A percentile compares a stretch with the other conserved stretches of the same genome.
phyloP scores from a whole-genome alignment of 805 yeast species.

The Candida insectalens region DNA sequence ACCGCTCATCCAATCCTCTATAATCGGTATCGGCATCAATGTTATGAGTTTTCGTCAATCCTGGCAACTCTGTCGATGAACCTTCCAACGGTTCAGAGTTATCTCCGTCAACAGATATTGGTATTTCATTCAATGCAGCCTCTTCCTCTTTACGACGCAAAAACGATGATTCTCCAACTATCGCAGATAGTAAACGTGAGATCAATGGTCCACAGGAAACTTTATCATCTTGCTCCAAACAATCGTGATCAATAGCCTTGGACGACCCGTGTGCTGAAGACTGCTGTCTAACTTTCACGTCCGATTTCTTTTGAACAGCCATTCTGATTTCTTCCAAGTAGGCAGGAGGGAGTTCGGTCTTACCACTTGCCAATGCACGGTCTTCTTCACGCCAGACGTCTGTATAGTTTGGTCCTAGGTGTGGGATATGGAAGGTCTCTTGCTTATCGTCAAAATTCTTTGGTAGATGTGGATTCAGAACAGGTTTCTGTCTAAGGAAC shows the following conservation, averaged over 20 bases:
- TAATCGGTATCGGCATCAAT: constrained; percentile 45
- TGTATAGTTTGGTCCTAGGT: constrained; percentile 72
- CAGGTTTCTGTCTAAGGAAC: constrained; percentile 53
- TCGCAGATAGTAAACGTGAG: constrained; percentile 73
- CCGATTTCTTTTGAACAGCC: constrained; percentile 12
- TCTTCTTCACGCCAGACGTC: constrained; percentile 87
- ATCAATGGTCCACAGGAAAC: constrained; percentile 89
- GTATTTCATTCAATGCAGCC: constrained; percentile 3
- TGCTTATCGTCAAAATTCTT: constrained; percentile 54
- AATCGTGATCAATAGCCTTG: constrained; percentile 47
- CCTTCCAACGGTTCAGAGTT: constrained; percentile 4
- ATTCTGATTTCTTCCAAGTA: constrained; percentile 1
- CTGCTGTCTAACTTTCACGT: constrained; percentile 11
- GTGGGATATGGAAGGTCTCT: constrained; percentile 73
- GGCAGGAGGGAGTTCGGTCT: constrained; percentile 15
- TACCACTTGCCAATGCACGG: constrained; percentile 15
- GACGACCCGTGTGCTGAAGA: constrained; percentile 49
- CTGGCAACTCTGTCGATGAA: constrained; percentile 22
- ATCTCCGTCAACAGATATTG: constrained; percentile 6
- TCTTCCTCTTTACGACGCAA: constrained; percentile 3
- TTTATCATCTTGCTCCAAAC: constrained; percentile 53
- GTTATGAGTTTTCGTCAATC: constrained; percentile 38
- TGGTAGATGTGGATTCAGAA: constrained; percentile 39
- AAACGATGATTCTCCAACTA: constrained; percentile 37
- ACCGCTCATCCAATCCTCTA: constrained; percentile 73